Conservation (phyloP, 192 early-diverging fungal genomes). For the Paraglomus brasilianum region DNA sequence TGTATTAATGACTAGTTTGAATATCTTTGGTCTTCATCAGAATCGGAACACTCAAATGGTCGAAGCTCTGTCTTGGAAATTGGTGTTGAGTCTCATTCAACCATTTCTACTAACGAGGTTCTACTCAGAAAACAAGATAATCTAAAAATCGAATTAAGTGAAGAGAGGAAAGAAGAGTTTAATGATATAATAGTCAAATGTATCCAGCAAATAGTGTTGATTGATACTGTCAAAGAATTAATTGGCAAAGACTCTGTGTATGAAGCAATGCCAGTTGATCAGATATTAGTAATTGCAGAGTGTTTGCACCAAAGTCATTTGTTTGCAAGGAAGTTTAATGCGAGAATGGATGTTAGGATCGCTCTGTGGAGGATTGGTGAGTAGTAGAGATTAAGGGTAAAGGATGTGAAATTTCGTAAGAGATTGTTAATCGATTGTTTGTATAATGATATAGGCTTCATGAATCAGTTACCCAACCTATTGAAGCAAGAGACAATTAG, state of each 20-base stretch:
- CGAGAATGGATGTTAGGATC: conserved; percentile 70
- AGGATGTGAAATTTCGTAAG: no score
- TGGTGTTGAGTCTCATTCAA: no score
- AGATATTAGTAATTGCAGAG: conserved; percentile 76
- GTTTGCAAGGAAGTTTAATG: conserved; percentile 83
- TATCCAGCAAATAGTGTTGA: conserved; percentile 82
- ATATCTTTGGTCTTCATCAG: no score
- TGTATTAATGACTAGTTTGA: no score
- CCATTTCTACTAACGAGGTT: no score
- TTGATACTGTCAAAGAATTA: conserved; percentile 86
- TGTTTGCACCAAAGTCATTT: conserved; percentile 76
- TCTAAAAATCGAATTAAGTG: no score
- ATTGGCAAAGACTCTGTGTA: conserved; percentile 58
- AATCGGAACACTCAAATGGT: no score
- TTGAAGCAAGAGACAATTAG: conserved; percentile 87
- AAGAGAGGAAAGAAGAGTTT: conserved; percentile 71
- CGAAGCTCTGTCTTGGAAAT: no score
- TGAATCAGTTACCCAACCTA: conserved; percentile 87
- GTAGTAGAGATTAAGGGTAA: background rate
- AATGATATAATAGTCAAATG: conserved; percentile 87
- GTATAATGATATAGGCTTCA: conserved; percentile 59
- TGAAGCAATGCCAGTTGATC: conserved; percentile 49
- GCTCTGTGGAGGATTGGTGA: conserved; percentile 69
- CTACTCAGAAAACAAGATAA: no score
- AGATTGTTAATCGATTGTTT: background rate